Conservation (phyloP, 495 filamentous ascomycete species). For the Cudoniella acicularis region DNA sequence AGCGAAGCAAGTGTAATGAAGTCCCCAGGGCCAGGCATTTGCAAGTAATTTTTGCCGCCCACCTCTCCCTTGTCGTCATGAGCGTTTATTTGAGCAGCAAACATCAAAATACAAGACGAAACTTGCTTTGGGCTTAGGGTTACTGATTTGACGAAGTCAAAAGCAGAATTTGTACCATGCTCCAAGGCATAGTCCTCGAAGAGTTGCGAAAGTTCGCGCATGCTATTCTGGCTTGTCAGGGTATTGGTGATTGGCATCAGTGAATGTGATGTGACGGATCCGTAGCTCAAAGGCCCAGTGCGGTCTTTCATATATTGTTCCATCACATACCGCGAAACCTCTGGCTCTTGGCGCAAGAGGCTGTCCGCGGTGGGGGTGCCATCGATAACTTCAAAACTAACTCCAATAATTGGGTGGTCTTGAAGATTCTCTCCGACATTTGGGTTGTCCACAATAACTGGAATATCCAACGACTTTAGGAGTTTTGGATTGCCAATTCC, state of each 20-base stretch:
- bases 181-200: no score
- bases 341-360: conserved; percentile 19
- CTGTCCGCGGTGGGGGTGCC: conserved; percentile 14
- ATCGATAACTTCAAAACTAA: conserved; percentile 6
- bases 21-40: not conserved
- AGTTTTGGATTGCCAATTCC: conserved; percentile 19
- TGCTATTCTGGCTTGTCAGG: conserved; percentile 4
- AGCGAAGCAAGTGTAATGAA: not conserved
- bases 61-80: conserved; percentile 11
- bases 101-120: no score
- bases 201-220: no score
- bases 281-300: conserved; percentile 19
- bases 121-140: no score
- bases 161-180: no score
- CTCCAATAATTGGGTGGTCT: not conserved
- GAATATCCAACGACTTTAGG: conserved; percentile 41
- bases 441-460: conserved; percentile 34
- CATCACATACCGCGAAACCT: not conserved
- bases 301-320: conserved; percentile 16
- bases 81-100: not conserved
- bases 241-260: conserved; percentile 15
- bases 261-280: conserved; percentile 17
- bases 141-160: no score
- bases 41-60: not conserved
- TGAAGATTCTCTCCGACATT: conserved; percentile 50